Evolutionary conservation across 257 asterid species (phyloP).

Genomic region (Nemophila menziesii): DNA sequence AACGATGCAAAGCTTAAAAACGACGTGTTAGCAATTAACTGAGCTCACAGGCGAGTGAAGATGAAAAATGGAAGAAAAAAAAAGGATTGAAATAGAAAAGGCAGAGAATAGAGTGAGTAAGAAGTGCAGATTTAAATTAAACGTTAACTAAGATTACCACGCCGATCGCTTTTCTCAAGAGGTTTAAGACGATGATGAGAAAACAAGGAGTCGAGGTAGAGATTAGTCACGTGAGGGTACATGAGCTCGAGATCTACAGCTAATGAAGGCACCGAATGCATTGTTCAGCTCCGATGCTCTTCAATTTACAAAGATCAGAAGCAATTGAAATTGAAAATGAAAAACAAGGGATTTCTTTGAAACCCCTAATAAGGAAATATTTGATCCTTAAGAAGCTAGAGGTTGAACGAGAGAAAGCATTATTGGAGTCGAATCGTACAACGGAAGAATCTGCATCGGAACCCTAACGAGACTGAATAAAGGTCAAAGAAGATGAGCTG

Average conservation of each 20-base stretch:
- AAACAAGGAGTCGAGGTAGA: slow-evolving; percentile 46
- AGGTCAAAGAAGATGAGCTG: not conserved
- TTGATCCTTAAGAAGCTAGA: too few species aligned
- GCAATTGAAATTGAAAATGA: not conserved
- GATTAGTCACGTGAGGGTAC: slow-evolving; percentile 30
- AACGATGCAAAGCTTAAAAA: not conserved
- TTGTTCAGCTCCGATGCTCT: slow-evolving; percentile 71
- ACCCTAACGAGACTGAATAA: not conserved
- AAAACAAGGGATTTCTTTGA: not conserved
- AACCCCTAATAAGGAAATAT: not conserved
- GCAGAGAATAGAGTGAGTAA: not conserved
- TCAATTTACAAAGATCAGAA: slow-evolving; percentile 4
- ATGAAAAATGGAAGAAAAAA: slow-evolving; percentile 10
- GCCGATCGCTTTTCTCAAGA: slow-evolving; percentile 53
- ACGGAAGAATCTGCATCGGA: not conserved
- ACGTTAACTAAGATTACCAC: slow-evolving; percentile 75
- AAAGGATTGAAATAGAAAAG: not conserved
- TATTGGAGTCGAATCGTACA: not conserved
- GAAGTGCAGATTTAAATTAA: not conserved
- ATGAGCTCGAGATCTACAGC: slow-evolving; percentile 14
- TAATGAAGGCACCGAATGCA: slow-evolving; percentile 80
- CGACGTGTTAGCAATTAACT: not conserved
- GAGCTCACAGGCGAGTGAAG: too few species aligned
- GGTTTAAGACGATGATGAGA: slow-evolving; percentile 62
- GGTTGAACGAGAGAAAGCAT: not conserved